These are phyloP conservation scores for Cryptococcus amylolentus DNA, from an alignment of 1,284 basidiomycete genomes.

Conservation along the genomic window DNA sequence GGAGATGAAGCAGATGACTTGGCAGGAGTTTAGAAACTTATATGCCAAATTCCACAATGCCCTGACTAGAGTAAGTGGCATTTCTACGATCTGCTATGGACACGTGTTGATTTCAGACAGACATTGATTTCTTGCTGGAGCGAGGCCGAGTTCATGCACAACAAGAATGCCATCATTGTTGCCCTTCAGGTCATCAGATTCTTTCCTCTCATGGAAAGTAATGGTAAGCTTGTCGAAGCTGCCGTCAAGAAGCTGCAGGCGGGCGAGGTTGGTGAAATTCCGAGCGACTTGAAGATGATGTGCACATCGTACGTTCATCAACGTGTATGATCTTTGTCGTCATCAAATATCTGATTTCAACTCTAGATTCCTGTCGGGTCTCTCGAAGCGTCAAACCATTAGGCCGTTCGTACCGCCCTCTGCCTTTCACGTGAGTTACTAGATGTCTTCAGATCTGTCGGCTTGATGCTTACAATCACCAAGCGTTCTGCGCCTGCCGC, in stretches of 20 bases:
- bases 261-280: constrained; percentile 23
- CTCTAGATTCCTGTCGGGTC: constrained; percentile 27
- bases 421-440: constrained; percentile 24
- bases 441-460: constrained; percentile 3
- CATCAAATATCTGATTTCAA: background rate
- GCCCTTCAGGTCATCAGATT: constrained; percentile 82
- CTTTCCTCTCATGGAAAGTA: constrained; percentile 67
- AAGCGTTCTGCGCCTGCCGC: background rate
- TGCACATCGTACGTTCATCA: constrained; percentile 17
- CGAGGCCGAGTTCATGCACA: constrained; percentile 77
- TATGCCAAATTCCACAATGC: constrained; percentile 79
- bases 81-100: background rate
- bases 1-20: constrained; percentile 55
- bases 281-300: constrained; percentile 34
- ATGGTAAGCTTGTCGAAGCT: constrained; percentile 58
- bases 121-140: constrained; percentile 46
- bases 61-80: constrained; percentile 50
- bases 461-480: constrained; percentile 4
- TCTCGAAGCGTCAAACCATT: constrained; percentile 25
- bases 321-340: background rate
- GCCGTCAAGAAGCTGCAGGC: constrained; percentile 61
- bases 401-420: constrained; percentile 25
- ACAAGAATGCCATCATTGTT: constrained; percentile 86
- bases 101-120: constrained; percentile 39
- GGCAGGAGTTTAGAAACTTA: constrained; percentile 67